Base-by-base conservation (phyloP, 257 asterid genomes). In the Solanum sejunctum region DNA sequence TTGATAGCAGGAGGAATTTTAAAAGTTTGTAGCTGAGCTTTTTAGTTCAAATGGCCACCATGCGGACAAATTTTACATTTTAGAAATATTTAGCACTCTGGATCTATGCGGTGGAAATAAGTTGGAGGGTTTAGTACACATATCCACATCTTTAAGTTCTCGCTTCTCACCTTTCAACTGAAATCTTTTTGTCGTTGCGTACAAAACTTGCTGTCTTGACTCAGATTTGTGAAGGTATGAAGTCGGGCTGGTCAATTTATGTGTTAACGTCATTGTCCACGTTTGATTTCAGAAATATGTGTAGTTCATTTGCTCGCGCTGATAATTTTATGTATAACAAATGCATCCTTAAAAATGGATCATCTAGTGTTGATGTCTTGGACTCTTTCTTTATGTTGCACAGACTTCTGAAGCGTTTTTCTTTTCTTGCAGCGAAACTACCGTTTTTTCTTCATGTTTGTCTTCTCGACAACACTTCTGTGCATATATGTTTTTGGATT, bases 391-490 rank as follows among this genome's bases (percentile, higher is more conserved):
- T 23, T 77, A 8, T 10, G 20, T 51, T 77, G 23, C 63, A 13
- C 60, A 77, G 63, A 23, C 12, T 2, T 58, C 84, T 90, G 85
- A 88, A 55, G 39, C 70, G 21, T 63, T 60, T 70, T 7, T 71
- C 54, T 83, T 85, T 67, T 26, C 39, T 12, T 89, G 95, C 98
- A 96, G 99, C 89, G 99, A 88, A 96, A 96, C 91, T 96, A 96
- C 90, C 92, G 99, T 87, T 96, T 95, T 91, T 96, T 96, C 95
- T 96, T 96, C 95, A 95, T 95, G 99, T 95, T 96, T 85, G 98
- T 96, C 89, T 96, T 92, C 94, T 91, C 99, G n/a, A 95, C 99
- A 8, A 95, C 99, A 84, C 93, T 96, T 84, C 99, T 96, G 6
- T 96, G 99, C 84, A 81, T 95, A 85, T 96, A 93, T 72, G 97